These are phyloP conservation scores for Maudiozyma humilis DNA, from an alignment of 1,139 yeast genomes.

Conservation along the genomic window DNA sequence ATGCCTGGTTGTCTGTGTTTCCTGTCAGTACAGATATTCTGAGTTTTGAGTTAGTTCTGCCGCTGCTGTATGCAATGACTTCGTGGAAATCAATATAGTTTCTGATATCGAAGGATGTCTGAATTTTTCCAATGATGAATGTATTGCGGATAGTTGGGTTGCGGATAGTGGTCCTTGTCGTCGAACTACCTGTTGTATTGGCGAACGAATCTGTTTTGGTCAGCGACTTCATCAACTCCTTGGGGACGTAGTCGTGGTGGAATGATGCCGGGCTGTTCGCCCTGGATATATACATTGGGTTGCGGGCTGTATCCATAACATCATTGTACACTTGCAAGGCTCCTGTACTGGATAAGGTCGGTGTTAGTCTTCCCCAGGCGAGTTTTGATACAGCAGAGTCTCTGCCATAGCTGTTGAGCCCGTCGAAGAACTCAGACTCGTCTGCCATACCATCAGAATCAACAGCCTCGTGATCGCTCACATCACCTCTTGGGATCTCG, in stretches of 20 bases:
- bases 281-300: constrained; percentile 5
- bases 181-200: not conserved
- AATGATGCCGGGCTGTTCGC: constrained; percentile 1
- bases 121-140: constrained; percentile 17
- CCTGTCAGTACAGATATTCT: constrained; percentile 8
- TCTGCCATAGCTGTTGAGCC: constrained; percentile 4
- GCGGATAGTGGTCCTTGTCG: constrained; percentile 2
- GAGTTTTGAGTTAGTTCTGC: constrained; percentile 16
- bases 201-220: constrained; percentile 4
- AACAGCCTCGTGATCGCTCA: constrained; percentile 2
- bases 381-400: constrained; percentile 5
- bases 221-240: constrained; percentile 1
- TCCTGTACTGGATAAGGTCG: constrained; percentile 4
- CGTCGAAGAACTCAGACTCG: constrained; percentile 5
- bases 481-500: not conserved
- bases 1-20: not conserved
- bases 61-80: constrained; percentile 19
- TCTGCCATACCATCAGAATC: constrained; percentile 6
- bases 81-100: constrained; percentile 16
- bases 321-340: constrained; percentile 9
- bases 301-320: not conserved
- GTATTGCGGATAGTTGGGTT: constrained; percentile 14
- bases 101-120: constrained; percentile 22
- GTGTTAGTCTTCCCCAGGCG: constrained; percentile 8
- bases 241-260: constrained; percentile 10